Percentiles rank a stretch among this genome's conserved stretches.
Conservation (phyloP, 495 filamentous ascomycete species). For the Xylaria scruposa region DNA sequence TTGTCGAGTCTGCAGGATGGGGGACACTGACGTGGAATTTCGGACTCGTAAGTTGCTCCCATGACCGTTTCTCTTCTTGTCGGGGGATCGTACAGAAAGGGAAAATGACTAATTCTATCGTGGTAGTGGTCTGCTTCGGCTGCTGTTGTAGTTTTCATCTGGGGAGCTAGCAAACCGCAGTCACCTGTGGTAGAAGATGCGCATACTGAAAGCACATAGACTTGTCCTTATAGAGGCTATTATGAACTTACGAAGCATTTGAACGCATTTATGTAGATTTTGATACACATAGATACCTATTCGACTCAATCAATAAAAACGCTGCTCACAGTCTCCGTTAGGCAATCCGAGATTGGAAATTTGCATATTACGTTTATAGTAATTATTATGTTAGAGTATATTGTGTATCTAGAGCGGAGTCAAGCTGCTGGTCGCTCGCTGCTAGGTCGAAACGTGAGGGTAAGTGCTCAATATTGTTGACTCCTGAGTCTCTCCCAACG, state of each 20-base stretch:
- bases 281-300: background rate
- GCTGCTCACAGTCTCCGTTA: background rate
- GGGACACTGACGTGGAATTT: constrained; percentile 64
- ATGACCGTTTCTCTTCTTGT: too few relatives aligned
- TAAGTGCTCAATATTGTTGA: too few relatives aligned
- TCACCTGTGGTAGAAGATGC: background rate
- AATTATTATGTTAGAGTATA: too few relatives aligned
- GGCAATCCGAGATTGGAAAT: too few relatives aligned
- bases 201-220: constrained; percentile 8
- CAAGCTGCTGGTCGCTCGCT: too few relatives aligned
- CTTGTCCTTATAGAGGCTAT: background rate
- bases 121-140: constrained; percentile 25
- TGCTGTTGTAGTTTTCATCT: constrained; percentile 23
- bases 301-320: background rate
- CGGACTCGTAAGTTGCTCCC: constrained; percentile 39
- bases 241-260: background rate
- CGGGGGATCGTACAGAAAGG: background rate
- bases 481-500: too few relatives aligned
- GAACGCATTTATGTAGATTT: background rate
- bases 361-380: too few relatives aligned
- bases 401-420: too few relatives aligned
- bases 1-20: constrained; percentile 66
- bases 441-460: too few relatives aligned
- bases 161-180: constrained; percentile 14
- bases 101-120: background rate